phyloP scores from a whole-genome alignment of 2,329 filamentous ascomycete genomes.

The Penicillium brasilianum region DNA sequence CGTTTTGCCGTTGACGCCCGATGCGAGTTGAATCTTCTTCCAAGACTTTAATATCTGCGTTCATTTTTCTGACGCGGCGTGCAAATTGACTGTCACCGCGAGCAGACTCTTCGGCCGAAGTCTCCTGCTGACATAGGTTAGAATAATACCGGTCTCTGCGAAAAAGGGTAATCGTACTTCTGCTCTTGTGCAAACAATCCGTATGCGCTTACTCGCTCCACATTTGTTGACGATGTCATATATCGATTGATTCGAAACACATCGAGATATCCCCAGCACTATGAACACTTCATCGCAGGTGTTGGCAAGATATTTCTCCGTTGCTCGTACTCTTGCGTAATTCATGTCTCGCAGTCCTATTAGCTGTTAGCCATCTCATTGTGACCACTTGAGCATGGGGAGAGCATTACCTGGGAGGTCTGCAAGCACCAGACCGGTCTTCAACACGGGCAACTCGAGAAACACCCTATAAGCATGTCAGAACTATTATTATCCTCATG shows the following conservation, averaged over 20 bases:
- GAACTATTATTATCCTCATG: not conserved
- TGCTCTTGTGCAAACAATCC: conserved; percentile 1
- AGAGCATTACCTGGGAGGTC: not conserved
- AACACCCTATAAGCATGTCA: not conserved
- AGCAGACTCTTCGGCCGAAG: not conserved
- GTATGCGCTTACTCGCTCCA: not conserved
- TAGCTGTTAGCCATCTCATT: not conserved
- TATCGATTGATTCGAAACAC: not conserved
- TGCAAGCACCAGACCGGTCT: conserved; percentile 1
- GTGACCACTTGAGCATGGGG: not conserved
- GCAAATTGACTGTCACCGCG: not conserved
- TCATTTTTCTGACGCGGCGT: not conserved
- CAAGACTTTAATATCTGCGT: not conserved
- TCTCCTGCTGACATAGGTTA: not conserved
- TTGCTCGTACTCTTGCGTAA: conserved; percentile 2
- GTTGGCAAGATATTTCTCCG: not conserved
- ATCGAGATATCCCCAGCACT: not conserved
- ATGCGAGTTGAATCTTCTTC: not conserved
- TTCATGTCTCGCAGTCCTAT: conserved; percentile 1
- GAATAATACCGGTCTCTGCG: not conserved
- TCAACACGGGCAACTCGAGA: not conserved
- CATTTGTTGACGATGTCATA: not conserved
- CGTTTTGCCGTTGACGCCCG: not conserved
- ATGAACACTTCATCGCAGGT: conserved; percentile 3
- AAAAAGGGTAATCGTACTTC: not conserved